These are phyloP conservation scores for Canna indica DNA, from an alignment of 176 grass and related monocot species.

Conservation along the genomic window DNA sequence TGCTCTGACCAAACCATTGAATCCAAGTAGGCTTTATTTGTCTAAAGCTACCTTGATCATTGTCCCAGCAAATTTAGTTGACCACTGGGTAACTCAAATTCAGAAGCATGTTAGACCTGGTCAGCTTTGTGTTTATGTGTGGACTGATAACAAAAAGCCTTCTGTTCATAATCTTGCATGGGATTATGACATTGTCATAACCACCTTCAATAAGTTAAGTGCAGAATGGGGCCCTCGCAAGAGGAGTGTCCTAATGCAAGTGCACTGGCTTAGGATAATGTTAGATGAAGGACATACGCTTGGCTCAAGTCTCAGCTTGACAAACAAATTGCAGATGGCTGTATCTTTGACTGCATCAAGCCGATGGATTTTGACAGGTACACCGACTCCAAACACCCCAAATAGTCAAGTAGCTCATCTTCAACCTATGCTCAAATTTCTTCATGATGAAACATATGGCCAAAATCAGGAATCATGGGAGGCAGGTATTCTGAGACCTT, in stretches of 20 bases:
- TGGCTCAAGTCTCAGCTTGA: slow-evolving; percentile 74
- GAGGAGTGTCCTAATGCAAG: slow-evolving; percentile 73
- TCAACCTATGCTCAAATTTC: slow-evolving; percentile 93
- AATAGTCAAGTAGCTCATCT: slow-evolving; percentile 90
- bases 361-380: slow-evolving; percentile 97
- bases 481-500: slow-evolving; percentile 58
- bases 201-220: slow-evolving; percentile 89
- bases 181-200: slow-evolving; percentile 93
- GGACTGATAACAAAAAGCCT: slow-evolving; percentile 58
- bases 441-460: slow-evolving; percentile 84
- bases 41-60: slow-evolving; percentile 88
- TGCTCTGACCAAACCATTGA: slow-evolving; percentile 61
- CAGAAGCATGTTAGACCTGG: slow-evolving; percentile 57
- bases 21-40: slow-evolving; percentile 60
- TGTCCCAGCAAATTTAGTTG: slow-evolving; percentile 88
- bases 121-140: slow-evolving; percentile 56
- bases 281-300: slow-evolving; percentile 98
- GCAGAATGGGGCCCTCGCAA: slow-evolving; percentile 73
- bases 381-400: slow-evolving; percentile 88
- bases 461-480: slow-evolving; percentile 83
- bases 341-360: slow-evolving; percentile 81
- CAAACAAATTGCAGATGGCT: slow-evolving; percentile 95
- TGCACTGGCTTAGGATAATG: slow-evolving; percentile 90
- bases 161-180: slow-evolving; percentile 78
- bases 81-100: slow-evolving; percentile 93